Base-by-base conservation (phyloP, 2,329 filamentous ascomycete genomes). In the Escovopsis weberi region DNA sequence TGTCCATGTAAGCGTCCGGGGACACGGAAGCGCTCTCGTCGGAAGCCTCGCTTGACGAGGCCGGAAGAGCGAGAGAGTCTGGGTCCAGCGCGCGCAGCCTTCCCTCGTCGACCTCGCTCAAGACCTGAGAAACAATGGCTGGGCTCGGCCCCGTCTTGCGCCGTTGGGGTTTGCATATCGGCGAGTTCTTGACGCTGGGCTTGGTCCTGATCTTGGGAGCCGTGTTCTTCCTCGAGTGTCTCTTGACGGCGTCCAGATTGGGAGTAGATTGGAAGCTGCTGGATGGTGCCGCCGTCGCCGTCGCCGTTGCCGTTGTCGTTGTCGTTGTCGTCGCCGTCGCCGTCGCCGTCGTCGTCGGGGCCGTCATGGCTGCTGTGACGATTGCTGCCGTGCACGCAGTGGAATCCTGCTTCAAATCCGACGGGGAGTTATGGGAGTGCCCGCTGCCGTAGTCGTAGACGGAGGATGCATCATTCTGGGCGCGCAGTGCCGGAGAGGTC, bases 401-500 rank as follows among this genome's bases (percentile, higher is more conserved):
- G n/a, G n/a, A n/a, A n/a, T 75, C 72, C 2, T 73, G 58, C 12
- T 75, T 70, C 67, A 75, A 71, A 26, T 78, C 75, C 46, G 64
- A 70, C 47, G 64, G 79, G 48, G 71, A 79, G 59, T 65, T 77
- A 41, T 59, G 67, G 50, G 60, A 60, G 33, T 61, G 60, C 9
- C 56, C 66, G 55, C 60, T 66, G n/a, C n/a, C n/a, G 44, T 65
- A 59, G 40, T 75, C 64, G 47, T 70, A 69, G 40, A 62, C 52
- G 4, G 65, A 59, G 12, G 59, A 58, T 26, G 64, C 55, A 43
- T 79, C 74, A 47, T 67, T 75, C 57, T 87, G 82, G 1, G 83
- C 82, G 58, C 84, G 80, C 15, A 91, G 66, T 4, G 84, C 83
- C 1, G 85, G 85, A 12, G 85, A 91, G 5, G 82, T 87, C 39